A percentile compares a stretch with the other conserved stretches of the same genome.
Evolutionary conservation across 495 filamentous ascomycete species (phyloP).

Genomic region (Pseudevernia furfuracea): DNA sequence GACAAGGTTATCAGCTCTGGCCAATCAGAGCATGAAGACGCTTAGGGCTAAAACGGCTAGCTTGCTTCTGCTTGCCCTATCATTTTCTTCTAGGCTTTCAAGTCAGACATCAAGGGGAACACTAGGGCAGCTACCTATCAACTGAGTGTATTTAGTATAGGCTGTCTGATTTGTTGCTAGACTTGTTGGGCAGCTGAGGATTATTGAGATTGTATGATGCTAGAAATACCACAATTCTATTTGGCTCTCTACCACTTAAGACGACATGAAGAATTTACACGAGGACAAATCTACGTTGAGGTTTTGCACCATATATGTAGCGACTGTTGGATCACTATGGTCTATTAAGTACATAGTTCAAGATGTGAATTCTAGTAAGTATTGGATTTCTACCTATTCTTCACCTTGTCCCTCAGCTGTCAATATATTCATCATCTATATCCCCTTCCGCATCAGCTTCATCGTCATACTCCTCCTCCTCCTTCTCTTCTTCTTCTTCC

Average conservation of each 20-base stretch:
- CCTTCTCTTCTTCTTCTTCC: too few species aligned
- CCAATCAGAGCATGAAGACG: constrained; percentile 3
- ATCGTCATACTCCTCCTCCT: neutral
- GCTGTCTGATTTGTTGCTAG: too few species aligned
- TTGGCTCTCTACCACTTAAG: neutral
- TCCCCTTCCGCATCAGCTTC: neutral
- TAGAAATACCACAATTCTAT: neutral
- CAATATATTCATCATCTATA: neutral
- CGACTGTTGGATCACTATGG: too few species aligned
- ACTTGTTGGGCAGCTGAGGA: too few species aligned
- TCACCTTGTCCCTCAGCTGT: too few species aligned
- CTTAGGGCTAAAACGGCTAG: neutral
- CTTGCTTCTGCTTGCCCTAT: neutral
- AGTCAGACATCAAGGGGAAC: too few species aligned
- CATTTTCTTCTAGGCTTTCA: neutral
- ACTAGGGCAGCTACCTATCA: too few species aligned
- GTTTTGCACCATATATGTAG: too few species aligned
- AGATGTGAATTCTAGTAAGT: neutral
- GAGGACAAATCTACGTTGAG: too few species aligned
- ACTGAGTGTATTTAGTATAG: too few species aligned
- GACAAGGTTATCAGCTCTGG: neutral
- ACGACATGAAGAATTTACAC: neutral
- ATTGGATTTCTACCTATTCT: neutral
- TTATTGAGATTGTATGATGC: too few species aligned
- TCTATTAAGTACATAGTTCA: too few species aligned